Evolutionary conservation across 1,139 yeast species (phyloP).

Genomic region (Wickerhamomyces sp.): DNA sequence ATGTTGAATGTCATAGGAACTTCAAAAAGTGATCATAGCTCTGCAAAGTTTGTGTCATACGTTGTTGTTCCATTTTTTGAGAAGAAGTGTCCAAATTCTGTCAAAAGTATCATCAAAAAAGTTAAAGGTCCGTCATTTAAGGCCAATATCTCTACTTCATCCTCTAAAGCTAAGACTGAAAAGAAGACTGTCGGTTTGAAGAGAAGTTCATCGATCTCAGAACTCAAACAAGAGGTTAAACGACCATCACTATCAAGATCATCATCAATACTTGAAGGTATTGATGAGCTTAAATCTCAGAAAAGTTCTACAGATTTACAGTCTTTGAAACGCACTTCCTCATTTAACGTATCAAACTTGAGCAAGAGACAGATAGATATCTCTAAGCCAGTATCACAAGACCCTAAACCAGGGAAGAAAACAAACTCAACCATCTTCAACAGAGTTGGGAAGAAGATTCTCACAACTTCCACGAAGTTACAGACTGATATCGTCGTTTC

Average conservation of each 20-base stretch:
- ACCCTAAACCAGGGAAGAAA: constrained; percentile 3
- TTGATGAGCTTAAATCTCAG: constrained; percentile 26
- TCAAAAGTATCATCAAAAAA: constrained; percentile 43
- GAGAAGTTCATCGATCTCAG: constrained; percentile 5
- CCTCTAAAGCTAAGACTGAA: background rate
- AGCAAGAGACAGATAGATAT: constrained; percentile 47
- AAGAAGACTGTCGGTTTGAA: background rate
- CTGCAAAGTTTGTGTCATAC: constrained; percentile 47
- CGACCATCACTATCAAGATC: constrained; percentile 16
- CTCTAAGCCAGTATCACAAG: constrained; percentile 21
- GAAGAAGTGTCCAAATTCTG: constrained; percentile 42
- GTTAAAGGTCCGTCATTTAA: constrained; percentile 45
- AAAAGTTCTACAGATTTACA: constrained; percentile 32
- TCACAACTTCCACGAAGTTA: constrained; percentile 7
- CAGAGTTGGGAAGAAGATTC: constrained; percentile 21
- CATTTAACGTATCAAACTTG: constrained; percentile 35
- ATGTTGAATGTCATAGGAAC: constrained; percentile 36
- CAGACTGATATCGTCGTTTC: constrained; percentile 11
- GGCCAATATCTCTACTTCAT: constrained; percentile 1
- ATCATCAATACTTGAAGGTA: constrained; percentile 15
- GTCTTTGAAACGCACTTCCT: constrained; percentile 23
- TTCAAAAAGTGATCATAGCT: constrained; percentile 29
- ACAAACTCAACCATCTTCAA: constrained; percentile 16
- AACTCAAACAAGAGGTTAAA: constrained; percentile 12
- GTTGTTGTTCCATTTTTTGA: constrained; percentile 52